Conservation (phyloP, 208 protist species). For the Trypanosoma avium region DNA sequence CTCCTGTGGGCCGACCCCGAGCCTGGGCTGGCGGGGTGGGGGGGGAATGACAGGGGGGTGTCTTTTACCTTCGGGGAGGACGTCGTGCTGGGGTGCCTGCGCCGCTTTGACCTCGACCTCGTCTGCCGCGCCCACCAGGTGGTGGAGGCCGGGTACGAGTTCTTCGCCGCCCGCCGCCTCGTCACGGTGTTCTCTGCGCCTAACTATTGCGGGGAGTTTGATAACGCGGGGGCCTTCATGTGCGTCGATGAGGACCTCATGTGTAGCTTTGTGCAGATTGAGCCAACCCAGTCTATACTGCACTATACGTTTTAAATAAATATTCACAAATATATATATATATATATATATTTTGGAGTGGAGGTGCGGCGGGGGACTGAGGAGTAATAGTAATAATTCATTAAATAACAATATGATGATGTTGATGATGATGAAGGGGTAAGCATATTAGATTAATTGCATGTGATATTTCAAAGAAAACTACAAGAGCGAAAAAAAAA, state of each 20-base stretch:
- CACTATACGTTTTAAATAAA: constrained; percentile 11
- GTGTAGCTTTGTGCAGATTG: constrained; percentile 97
- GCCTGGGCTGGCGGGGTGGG: constrained; percentile 39
- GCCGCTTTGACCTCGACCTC: constrained; percentile 97
- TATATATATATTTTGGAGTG: no score
- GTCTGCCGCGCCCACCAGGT: constrained; percentile 98
- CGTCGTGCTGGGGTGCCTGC: constrained; percentile 93
- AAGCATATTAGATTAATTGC: no score
- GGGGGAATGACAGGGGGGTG: constrained; percentile 89
- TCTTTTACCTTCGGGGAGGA: constrained; percentile 92
- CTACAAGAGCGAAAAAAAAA: no score
- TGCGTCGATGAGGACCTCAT: constrained; percentile 94
- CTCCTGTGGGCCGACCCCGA: constrained; percentile 90
- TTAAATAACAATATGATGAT: no score
- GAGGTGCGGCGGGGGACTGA: no score
- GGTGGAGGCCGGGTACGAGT: constrained; percentile 98
- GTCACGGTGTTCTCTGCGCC: constrained; percentile 99
- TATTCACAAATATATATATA: no score
- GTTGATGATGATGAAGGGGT: no score
- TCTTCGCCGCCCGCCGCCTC: constrained; percentile 97
- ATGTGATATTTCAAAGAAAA: no score
- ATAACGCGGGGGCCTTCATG: constrained; percentile 99
- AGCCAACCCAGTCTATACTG: constrained; percentile 37
- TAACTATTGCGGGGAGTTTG: constrained; percentile 99
- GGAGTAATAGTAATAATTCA: no score